phyloP scores from a whole-genome alignment of 2,329 filamentous ascomycete species.

The Immersiporthe knoxdaviesiana region DNA sequence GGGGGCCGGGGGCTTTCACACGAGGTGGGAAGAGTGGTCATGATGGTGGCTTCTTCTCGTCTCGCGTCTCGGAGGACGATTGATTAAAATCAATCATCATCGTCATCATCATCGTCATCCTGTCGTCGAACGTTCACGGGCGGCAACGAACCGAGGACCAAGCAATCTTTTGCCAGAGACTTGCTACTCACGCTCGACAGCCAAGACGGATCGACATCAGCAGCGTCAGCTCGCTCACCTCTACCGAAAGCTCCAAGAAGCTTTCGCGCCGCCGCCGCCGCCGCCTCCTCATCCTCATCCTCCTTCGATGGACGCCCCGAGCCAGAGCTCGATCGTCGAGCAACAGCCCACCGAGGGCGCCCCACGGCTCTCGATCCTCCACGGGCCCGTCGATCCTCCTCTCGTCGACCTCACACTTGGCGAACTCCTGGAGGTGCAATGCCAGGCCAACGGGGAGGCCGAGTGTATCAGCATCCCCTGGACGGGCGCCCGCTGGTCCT shows the following conservation, averaged over 20 bases:
- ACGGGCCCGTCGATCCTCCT: slow-evolving; percentile 69
- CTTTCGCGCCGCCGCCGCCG: slow-evolving; percentile 4
- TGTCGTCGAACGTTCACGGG: background rate
- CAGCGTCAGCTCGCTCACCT: slow-evolving; percentile 10
- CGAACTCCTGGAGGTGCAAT: slow-evolving; percentile 73
- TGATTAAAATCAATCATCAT: background rate
- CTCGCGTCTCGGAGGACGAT: background rate
- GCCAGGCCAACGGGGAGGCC: slow-evolving; percentile 63
- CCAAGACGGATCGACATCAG: slow-evolving; percentile 16
- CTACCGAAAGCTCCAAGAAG: slow-evolving; percentile 19
- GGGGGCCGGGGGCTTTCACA: background rate
- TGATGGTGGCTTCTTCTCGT: background rate
- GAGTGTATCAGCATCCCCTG: slow-evolving; percentile 76
- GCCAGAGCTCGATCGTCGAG: slow-evolving; percentile 18
- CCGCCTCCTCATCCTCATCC: background rate
- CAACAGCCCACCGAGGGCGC: slow-evolving; percentile 24
- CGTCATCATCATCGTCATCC: background rate
- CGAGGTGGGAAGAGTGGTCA: background rate
- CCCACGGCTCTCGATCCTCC: slow-evolving; percentile 61
- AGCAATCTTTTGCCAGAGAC: background rate
- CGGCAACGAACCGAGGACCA: background rate
- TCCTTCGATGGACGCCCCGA: slow-evolving; percentile 20
- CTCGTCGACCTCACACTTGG: slow-evolving; percentile 73
- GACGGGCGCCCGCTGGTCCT: slow-evolving; percentile 76
- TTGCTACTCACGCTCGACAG: background rate